These are phyloP conservation scores for Thermothielavioides terrestris DNA, from an alignment of 495 filamentous ascomycete genomes.

Conservation along the genomic window DNA sequence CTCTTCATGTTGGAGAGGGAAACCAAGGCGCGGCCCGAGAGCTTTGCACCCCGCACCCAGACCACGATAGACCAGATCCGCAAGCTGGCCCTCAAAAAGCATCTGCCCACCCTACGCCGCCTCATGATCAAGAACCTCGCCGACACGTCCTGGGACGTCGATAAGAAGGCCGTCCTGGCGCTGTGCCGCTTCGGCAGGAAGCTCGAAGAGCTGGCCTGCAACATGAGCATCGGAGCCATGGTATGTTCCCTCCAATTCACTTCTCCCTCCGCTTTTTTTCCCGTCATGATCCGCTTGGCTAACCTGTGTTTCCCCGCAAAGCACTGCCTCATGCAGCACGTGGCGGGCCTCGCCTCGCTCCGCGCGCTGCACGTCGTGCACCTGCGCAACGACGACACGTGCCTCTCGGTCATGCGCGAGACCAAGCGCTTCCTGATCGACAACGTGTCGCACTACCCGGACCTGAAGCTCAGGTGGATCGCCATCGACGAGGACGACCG, in stretches of 20 bases:
- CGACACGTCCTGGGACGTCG: slow-evolving; percentile 45
- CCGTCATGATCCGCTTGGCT: neutral
- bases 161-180: slow-evolving; percentile 40
- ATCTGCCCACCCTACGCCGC: slow-evolving; percentile 32
- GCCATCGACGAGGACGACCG: slow-evolving; percentile 37
- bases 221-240: slow-evolving; percentile 39
- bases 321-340: slow-evolving; percentile 46
- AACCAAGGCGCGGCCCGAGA: slow-evolving; percentile 39
- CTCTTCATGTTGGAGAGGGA: slow-evolving; percentile 50
- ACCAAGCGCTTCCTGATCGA: slow-evolving; percentile 46
- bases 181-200: slow-evolving; percentile 38
- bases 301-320: slow-evolving; percentile 9
- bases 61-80: slow-evolving; percentile 46
- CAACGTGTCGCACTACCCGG: slow-evolving; percentile 41
- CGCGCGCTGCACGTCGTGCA: slow-evolving; percentile 46
- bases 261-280: neutral
- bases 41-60: slow-evolving; percentile 37
- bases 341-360: slow-evolving; percentile 38
- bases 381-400: slow-evolving; percentile 44
- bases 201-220: slow-evolving; percentile 47
- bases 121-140: slow-evolving; percentile 45
- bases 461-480: slow-evolving; percentile 46
- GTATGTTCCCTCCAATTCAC: slow-evolving; percentile 33
- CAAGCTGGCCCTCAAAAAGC: slow-evolving; percentile 40
- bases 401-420: slow-evolving; percentile 39